Evolutionary conservation across 2,329 filamentous ascomycete genomes (phyloP).

Genomic region (Zymoseptoria passerinii): DNA sequence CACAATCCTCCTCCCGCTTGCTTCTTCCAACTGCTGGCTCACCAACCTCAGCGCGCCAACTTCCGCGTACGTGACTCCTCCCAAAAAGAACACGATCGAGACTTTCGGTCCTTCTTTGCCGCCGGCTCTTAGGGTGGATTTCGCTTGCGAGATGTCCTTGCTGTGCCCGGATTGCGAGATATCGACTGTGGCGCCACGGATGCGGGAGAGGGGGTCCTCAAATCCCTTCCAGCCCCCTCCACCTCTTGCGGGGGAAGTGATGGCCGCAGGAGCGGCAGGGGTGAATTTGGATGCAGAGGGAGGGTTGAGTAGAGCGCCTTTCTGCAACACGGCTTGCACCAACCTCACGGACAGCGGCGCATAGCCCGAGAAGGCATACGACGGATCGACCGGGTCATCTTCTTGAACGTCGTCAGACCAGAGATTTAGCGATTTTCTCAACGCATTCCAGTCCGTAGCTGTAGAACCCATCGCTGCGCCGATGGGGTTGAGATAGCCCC

Average conservation of each 20-base stretch:
- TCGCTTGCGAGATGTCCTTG: conserved; percentile 72
- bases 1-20: conserved; percentile 65
- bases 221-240: conserved; percentile 86
- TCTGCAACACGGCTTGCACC: conserved; percentile 87
- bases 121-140: conserved; percentile 66
- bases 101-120: conserved; percentile 57
- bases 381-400: conserved; percentile 84
- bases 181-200: conserved; percentile 82
- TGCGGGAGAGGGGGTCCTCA: conserved; percentile 82
- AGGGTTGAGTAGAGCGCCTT: conserved; percentile 52
- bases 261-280: conserved; percentile 30
- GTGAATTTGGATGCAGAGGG: conserved; percentile 45
- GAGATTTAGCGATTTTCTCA: conserved; percentile 77
- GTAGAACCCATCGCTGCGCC: conserved; percentile 47
- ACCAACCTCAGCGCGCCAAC: conserved; percentile 91
- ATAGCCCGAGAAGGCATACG: conserved; percentile 97
- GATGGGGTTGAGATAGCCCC: conserved; percentile 75
- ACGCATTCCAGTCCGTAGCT: conserved; percentile 69
- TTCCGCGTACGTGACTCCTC: conserved; percentile 94
- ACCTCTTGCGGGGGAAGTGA: conserved; percentile 23
- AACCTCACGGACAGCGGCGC: conserved; percentile 85
- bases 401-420: conserved; percentile 97
- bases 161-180: conserved; percentile 87
- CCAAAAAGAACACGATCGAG: conserved; percentile 91
- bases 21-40: conserved; percentile 60